Percentiles rank a stretch among this genome's conserved stretches.
These are phyloP conservation scores for Amanita muscaria DNA, from an alignment of 768 basidiomycete species.

Conservation along the genomic window DNA sequence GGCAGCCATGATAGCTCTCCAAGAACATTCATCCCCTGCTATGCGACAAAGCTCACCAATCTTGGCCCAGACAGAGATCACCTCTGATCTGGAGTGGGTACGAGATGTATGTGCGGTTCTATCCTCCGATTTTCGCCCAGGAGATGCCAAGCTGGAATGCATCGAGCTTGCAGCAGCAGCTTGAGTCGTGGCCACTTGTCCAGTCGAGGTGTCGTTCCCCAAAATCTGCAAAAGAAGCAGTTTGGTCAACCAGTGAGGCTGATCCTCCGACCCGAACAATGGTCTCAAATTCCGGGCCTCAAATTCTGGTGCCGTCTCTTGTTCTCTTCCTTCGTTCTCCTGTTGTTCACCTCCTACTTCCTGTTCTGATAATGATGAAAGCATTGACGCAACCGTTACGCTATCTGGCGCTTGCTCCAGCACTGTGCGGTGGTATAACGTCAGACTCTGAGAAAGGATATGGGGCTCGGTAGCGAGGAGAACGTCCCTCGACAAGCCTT, in stretches of 20 bases:
- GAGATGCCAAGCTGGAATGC: constrained; percentile 15
- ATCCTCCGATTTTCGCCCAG: constrained; percentile 28
- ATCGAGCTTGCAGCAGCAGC: background rate
- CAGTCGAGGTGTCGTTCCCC: constrained; percentile 42
- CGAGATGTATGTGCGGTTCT: constrained; percentile 34
- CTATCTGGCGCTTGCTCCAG: constrained; percentile 45
- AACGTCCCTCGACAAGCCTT: constrained; percentile 61
- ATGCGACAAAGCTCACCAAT: constrained; percentile 65
- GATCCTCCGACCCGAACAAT: constrained; percentile 61
- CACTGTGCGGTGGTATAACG: constrained; percentile 47
- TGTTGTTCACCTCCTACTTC: constrained; percentile 14
- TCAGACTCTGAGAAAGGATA: constrained; percentile 55
- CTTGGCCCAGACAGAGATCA: constrained; percentile 64
- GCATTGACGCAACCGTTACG: constrained; percentile 37
- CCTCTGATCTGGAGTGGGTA: constrained; percentile 64
- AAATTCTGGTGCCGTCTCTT: constrained; percentile 7
- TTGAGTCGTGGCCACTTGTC: constrained; percentile 8
- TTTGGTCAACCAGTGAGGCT: constrained; percentile 77
- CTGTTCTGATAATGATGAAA: constrained; percentile 14
- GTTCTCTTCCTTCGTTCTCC: constrained; percentile 7
- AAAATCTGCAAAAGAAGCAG: constrained; percentile 64
- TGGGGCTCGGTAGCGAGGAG: constrained; percentile 55
- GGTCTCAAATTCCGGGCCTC: constrained; percentile 17
- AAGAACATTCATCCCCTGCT: constrained; percentile 74
- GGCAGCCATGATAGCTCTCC: constrained; percentile 64